These are phyloP conservation scores for Solanum hybrid DNA, from an alignment of 305 asterid genomes.

Conservation along the genomic window DNA sequence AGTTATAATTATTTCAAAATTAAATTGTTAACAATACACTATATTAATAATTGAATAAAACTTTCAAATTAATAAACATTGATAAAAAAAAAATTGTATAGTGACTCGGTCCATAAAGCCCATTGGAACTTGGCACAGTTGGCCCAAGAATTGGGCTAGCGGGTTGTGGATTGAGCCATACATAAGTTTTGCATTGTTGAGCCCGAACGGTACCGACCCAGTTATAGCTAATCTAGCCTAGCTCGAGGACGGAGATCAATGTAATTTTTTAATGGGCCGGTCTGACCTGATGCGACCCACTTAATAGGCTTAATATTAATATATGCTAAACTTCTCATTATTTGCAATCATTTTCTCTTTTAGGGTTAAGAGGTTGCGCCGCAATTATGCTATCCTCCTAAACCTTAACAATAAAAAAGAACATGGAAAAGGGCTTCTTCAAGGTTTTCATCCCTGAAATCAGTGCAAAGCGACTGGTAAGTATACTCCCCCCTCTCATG, in stretches of 20 bases:
- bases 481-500: neutral
- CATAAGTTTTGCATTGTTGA: no score
- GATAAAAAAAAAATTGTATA: no score
- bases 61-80: no score
- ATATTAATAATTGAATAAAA: neutral
- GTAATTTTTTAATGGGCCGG: neutral
- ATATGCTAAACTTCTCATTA: neutral
- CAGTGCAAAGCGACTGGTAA: neutral
- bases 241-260: rapidly evolving
- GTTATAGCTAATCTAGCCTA: neutral
- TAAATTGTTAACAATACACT: neutral
- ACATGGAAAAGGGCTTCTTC: neutral
- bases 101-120: neutral
- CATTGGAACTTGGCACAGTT: neutral
- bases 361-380: neutral
- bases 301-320: no score
- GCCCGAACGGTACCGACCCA: neutral
- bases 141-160: neutral
- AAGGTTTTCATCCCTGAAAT: neutral
- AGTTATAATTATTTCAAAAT: no score
- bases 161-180: neutral
- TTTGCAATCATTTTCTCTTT: no score
- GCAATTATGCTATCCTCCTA: neutral
- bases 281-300: neutral
- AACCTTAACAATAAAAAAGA: no score